Evolutionary conservation across 2,329 filamentous ascomycete genomes (phyloP).

Genomic region (Diplodia mutila): DNA sequence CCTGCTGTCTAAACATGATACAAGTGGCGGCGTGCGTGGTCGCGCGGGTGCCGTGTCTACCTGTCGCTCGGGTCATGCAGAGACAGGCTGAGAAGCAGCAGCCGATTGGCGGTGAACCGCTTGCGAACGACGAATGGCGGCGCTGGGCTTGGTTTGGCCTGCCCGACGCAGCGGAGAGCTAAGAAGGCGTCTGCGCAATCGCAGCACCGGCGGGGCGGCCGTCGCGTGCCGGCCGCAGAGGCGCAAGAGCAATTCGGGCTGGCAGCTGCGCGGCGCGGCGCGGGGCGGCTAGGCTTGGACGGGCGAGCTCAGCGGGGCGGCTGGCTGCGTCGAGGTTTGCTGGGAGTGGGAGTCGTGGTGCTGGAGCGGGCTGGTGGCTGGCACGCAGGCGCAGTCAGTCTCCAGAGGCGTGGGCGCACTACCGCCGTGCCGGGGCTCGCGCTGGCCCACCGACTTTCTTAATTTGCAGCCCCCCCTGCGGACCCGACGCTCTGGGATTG

Average conservation of each 20-base stretch:
- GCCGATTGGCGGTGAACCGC: constrained; percentile 13
- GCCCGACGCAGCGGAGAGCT: constrained; percentile 13
- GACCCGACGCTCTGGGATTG: constrained; percentile 6
- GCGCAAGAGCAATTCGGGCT: not conserved
- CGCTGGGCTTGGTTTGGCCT: not conserved
- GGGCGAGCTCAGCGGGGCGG: not conserved
- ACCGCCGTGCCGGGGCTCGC: not conserved
- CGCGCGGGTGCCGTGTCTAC: constrained; percentile 5
- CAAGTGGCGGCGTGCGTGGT: constrained; percentile 13
- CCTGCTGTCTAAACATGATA: constrained; percentile 16
- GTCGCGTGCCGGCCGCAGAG: constrained; percentile 1
- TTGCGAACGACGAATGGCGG: constrained; percentile 1
- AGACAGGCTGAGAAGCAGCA: not conserved
- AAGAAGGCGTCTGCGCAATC: not conserved
- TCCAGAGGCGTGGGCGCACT: constrained; percentile 5
- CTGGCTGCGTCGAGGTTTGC: not conserved
- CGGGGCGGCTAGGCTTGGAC: not conserved
- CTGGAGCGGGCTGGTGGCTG: not conserved
- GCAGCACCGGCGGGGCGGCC: not conserved
- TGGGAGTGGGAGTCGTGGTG: not conserved
- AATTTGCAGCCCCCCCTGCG: constrained; percentile 11
- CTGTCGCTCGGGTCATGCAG: constrained; percentile 12
- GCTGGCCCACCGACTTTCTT: constrained; percentile 14
- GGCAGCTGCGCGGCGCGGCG: not conserved
- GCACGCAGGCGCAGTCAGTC: not conserved